Conservation (phyloP, 441 rosid species). For the Omphalea diandra region DNA sequence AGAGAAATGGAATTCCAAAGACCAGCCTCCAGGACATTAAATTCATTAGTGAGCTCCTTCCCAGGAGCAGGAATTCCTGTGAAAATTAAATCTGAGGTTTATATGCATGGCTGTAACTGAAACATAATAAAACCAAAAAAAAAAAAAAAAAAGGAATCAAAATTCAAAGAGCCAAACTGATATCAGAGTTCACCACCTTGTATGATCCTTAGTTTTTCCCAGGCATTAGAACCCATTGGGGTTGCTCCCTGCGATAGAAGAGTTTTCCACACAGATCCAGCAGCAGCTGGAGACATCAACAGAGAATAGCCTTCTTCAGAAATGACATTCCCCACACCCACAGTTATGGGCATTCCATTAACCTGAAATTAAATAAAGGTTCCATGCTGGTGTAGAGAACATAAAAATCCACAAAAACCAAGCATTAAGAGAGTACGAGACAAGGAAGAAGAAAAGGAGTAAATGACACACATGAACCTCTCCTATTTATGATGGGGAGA, state of each 20-base stretch:
- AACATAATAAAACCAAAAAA: neutral
- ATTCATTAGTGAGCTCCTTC: conserved; percentile 76
- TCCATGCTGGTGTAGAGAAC: neutral
- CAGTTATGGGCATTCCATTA: conserved; percentile 74
- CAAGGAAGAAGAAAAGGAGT: neutral
- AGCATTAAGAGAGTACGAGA: neutral
- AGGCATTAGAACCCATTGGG: conserved; percentile 87
- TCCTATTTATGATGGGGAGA: neutral
- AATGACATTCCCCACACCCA: conserved; percentile 69
- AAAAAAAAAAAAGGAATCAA: neutral
- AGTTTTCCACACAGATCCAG: conserved; percentile 64
- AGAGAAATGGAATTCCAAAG: conserved; percentile 83
- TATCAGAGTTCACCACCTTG: conserved; percentile 45
- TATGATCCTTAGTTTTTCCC: conserved; percentile 78
- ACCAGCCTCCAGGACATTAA: conserved; percentile 80
- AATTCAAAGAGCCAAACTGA: conserved; percentile 6
- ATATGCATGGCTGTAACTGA: neutral
- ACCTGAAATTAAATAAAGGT: conserved; percentile 41
- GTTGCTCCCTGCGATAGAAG: conserved; percentile 68
- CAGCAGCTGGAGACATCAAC: conserved; percentile 68
- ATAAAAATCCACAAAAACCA: neutral
- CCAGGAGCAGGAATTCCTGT: conserved; percentile 88
- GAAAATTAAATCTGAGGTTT: conserved; percentile 2
- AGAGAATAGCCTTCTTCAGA: conserved; percentile 70
- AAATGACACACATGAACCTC: neutral